phyloP scores from a whole-genome alignment of 1,139 yeast genomes.

The Komagataea norvegica region DNA sequence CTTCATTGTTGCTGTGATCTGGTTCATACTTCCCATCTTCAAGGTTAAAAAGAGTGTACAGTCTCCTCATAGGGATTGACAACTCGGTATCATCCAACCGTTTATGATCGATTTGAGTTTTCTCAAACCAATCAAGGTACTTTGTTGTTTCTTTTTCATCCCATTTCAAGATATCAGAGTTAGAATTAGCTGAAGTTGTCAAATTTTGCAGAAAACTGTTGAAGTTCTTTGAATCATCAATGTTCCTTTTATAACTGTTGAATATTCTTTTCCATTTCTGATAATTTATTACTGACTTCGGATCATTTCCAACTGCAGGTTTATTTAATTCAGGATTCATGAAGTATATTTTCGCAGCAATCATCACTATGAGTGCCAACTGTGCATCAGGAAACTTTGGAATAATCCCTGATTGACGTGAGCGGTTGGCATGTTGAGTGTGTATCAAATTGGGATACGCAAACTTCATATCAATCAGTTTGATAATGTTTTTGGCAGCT shows the following conservation, averaged over 20 bases:
- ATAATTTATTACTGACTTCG: constrained; percentile 6
- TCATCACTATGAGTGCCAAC: constrained; percentile 13
- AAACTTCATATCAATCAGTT: constrained; percentile 1
- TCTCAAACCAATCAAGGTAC: constrained; percentile 44
- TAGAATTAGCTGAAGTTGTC: constrained; percentile 7
- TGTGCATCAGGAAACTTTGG: constrained; percentile 19
- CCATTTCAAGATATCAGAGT: constrained; percentile 35
- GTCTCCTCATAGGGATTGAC: constrained; percentile 34
- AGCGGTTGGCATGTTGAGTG: no score
- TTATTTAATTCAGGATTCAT: constrained; percentile 3
- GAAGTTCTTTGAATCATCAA: constrained; percentile 7
- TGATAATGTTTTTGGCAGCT: constrained; percentile 13
- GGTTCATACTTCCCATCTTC: constrained; percentile 1
- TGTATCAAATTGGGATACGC: constrained; percentile 1
- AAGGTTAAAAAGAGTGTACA: constrained; percentile 35
- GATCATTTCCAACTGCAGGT: constrained; percentile 1
- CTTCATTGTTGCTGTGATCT: not conserved
- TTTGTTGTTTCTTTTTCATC: constrained; percentile 35
- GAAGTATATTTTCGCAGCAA: constrained; percentile 20
- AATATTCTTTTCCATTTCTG: constrained; percentile 13
- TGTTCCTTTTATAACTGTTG: constrained; percentile 5
- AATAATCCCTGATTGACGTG: not conserved
- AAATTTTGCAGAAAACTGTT: constrained; percentile 8
- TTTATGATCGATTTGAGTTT: constrained; percentile 28
- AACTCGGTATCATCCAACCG: constrained; percentile 14